These are phyloP conservation scores for Kernera saxatilis DNA, from an alignment of 345 rosid species.

Conservation along the genomic window DNA sequence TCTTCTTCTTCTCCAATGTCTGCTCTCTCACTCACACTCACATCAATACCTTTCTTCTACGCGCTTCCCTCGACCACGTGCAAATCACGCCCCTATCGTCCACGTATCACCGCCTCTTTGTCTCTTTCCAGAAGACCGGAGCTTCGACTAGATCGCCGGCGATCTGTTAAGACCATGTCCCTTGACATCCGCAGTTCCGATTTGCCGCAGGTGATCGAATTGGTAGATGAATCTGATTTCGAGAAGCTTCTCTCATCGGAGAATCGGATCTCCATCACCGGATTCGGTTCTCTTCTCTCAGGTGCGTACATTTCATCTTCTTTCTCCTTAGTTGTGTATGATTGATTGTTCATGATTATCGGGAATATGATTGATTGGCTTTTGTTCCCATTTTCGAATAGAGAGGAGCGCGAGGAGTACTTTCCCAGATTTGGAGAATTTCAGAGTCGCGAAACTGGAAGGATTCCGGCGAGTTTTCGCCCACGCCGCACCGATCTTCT, in stretches of 20 bases:
- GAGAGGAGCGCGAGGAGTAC: slow-evolving; percentile 90
- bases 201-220: slow-evolving; percentile 31
- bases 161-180: slow-evolving; percentile 15
- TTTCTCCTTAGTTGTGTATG: not conserved
- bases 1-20: slow-evolving; percentile 7
- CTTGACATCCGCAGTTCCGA: slow-evolving; percentile 15
- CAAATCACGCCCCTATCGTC: slow-evolving; percentile 17
- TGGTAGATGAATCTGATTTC: slow-evolving; percentile 59
- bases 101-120: not conserved
- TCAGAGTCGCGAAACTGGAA: slow-evolving; percentile 66
- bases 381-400: slow-evolving; percentile 7
- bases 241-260: slow-evolving; percentile 42
- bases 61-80: not conserved
- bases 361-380: not conserved
- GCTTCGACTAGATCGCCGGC: slow-evolving; percentile 18
- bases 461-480: slow-evolving; percentile 88
- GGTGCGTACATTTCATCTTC: slow-evolving; percentile 33
- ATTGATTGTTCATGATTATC: not conserved
- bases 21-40: slow-evolving; percentile 12
- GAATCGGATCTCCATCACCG: slow-evolving; percentile 78
- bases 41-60: not conserved
- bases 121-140: not conserved
- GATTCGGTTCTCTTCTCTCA: slow-evolving; percentile 96
- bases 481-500: slow-evolving; percentile 82
- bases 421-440: slow-evolving; percentile 70